phyloP scores from a whole-genome alignment of 108 stramenopile genomes.

The Conticribra weissflogii region DNA sequence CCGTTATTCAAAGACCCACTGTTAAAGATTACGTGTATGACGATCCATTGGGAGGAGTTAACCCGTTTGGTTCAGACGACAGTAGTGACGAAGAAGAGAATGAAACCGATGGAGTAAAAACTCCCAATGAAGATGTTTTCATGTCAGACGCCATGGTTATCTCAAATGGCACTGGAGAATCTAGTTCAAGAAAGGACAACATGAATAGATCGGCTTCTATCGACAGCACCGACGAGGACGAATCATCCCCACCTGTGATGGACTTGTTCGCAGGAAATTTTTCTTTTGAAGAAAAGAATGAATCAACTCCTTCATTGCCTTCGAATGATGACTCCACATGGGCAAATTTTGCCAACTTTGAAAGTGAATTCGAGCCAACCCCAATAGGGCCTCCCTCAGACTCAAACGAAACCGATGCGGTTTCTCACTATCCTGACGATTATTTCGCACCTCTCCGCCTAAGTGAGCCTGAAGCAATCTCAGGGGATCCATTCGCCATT shows the following conservation, averaged over 20 bases:
- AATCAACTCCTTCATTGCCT: too few species aligned
- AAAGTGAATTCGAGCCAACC: background rate
- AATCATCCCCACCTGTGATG: conserved; percentile 37
- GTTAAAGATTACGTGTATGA: conserved; percentile 46
- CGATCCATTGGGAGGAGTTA: conserved; percentile 34
- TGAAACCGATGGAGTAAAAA: conserved; percentile 17
- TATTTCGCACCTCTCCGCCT: background rate
- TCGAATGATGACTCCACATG: conserved; percentile 3
- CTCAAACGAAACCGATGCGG: conserved; percentile 1
- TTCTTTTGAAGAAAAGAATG: conserved; percentile 6
- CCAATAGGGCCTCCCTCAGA: background rate
- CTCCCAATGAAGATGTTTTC: conserved; percentile 24
- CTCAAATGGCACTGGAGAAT: conserved; percentile 8
- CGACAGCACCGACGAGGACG: conserved; percentile 30
- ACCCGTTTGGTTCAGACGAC: conserved; percentile 23
- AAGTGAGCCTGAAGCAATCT: background rate
- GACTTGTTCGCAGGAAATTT: conserved; percentile 44
- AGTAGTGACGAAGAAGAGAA: conserved; percentile 25
- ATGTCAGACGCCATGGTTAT: conserved; percentile 49
- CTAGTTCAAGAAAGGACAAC: conserved; percentile 6
- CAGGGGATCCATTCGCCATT: conserved; percentile 7
- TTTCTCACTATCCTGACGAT: background rate
- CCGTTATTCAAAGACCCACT: conserved; percentile 22
- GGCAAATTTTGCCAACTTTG: conserved; percentile 37
- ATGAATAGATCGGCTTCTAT: conserved; percentile 15